A percentile compares a stretch with the other conserved stretches of the same genome.
phyloP scores from a whole-genome alignment of 2,329 filamentous ascomycete species.

The Dactylellina sp. region DNA sequence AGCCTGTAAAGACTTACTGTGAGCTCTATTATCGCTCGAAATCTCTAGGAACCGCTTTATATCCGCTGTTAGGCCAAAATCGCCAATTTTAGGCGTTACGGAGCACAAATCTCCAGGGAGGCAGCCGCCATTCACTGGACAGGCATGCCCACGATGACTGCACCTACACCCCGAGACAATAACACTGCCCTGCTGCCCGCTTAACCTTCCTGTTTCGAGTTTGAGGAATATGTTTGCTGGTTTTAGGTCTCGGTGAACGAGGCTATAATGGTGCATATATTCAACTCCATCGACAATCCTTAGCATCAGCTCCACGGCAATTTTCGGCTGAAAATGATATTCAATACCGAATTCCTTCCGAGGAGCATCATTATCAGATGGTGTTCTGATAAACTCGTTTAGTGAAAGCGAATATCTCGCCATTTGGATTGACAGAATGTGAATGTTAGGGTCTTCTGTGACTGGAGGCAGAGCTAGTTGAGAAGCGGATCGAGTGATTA shows the following conservation, averaged over 20 bases:
- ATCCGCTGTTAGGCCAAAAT: slow-evolving; percentile 75
- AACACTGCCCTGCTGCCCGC: slow-evolving; percentile 64
- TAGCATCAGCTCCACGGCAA: slow-evolving; percentile 71
- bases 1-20: slow-evolving; percentile 74
- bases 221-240: slow-evolving; percentile 76
- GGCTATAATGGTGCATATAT: slow-evolving; percentile 72
- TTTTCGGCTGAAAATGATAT: slow-evolving; percentile 73
- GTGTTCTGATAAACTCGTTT: slow-evolving; percentile 69
- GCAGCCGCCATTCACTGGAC: slow-evolving; percentile 62
- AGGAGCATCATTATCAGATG: slow-evolving; percentile 57
- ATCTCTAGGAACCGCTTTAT: slow-evolving; percentile 65
- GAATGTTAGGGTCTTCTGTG: slow-evolving; percentile 17
- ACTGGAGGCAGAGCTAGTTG: slow-evolving; percentile 62
- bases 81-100: slow-evolving; percentile 73
- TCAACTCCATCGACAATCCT: slow-evolving; percentile 73
- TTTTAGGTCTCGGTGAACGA: slow-evolving; percentile 76
- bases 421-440: slow-evolving; percentile 72
- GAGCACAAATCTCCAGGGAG: slow-evolving; percentile 33
- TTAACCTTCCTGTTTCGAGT: slow-evolving; percentile 62
- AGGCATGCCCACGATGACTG: slow-evolving; percentile 58
- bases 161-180: slow-evolving; percentile 68
- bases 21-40: slow-evolving; percentile 61
- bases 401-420: slow-evolving; percentile 74
- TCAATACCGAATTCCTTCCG: slow-evolving; percentile 61
- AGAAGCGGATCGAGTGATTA: slow-evolving; percentile 54